A percentile compares a stretch with the other conserved stretches of the same genome.
Conservation (phyloP, 768 basidiomycete species). For the Pulveroboletus frians region DNA sequence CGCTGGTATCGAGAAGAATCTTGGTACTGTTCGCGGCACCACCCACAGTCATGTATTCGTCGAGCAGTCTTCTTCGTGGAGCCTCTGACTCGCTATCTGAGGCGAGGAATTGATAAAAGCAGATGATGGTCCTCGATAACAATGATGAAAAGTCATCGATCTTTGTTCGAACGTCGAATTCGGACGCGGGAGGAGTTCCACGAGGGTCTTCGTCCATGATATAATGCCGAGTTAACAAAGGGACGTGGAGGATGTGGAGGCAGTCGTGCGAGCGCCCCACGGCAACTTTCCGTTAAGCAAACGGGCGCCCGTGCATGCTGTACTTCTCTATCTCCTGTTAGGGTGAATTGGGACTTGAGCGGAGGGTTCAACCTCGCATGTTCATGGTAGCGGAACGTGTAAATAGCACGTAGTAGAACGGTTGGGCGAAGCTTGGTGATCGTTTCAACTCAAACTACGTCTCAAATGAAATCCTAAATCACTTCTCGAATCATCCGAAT, state of each 20-base stretch:
- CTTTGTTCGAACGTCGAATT: conserved; percentile 18
- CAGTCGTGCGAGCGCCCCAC: conserved; percentile 1
- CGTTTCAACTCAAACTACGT: not conserved
- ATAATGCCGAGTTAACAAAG: not conserved
- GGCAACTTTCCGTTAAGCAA: conserved; percentile 4
- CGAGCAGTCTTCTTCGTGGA: conserved; percentile 19
- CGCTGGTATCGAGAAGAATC: conserved; percentile 21
- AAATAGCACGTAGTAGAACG: not conserved
- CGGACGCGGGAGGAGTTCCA: not conserved
- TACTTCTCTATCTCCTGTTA: not conserved
- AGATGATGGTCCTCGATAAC: conserved; percentile 22
- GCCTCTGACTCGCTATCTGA: conserved; percentile 22
- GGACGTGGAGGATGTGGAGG: not conserved
- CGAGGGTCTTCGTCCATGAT: conserved; percentile 12
- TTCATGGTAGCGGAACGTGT: not conserved
- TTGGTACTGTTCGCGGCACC: conserved; percentile 23
- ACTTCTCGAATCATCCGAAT: not conserved
- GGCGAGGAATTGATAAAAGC: conserved; percentile 25
- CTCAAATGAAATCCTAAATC: not conserved
- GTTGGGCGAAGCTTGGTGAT: not conserved
- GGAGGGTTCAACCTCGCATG: not conserved
- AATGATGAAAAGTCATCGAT: conserved; percentile 21
- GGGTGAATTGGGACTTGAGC: not conserved
- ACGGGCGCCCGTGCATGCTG: conserved; percentile 1
- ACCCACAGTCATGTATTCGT: conserved; percentile 27